phyloP scores from a whole-genome alignment of 768 basidiomycete genomes.

The Lentinula lateritia region DNA sequence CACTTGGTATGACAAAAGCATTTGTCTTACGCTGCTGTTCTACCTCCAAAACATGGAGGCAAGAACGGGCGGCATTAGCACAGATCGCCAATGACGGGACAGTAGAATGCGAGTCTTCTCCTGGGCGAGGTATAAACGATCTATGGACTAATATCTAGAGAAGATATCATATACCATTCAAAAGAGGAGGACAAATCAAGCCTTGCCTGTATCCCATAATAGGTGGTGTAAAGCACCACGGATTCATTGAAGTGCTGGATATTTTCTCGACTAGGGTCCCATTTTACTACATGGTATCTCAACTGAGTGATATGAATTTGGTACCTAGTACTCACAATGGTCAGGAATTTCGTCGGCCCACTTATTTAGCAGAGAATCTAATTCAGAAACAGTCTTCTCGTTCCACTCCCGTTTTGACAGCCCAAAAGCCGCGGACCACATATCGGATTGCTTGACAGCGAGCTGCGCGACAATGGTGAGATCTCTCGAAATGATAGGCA shows the following conservation, averaged over 20 bases:
- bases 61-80: slow-evolving; percentile 5
- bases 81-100: slow-evolving; percentile 4
- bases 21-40: not conserved
- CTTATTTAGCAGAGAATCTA: slow-evolving; percentile 73
- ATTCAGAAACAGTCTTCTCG: slow-evolving; percentile 59
- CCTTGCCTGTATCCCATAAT: slow-evolving; percentile 36
- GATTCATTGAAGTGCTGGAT: slow-evolving; percentile 39
- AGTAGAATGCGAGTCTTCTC: too few relatives aligned
- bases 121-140: not conserved
- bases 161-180: not conserved
- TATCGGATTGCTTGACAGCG: slow-evolving; percentile 9
- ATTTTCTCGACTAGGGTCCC: slow-evolving; percentile 38
- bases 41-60: slow-evolving; percentile 1
- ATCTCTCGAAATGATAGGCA: not conserved
- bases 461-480: not conserved
- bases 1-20: not conserved
- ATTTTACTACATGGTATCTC: slow-evolving; percentile 18
- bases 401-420: slow-evolving; percentile 40
- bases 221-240: slow-evolving; percentile 38
- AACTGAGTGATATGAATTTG: not conserved
- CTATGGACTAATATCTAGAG: not conserved
- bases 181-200: not conserved
- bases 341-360: slow-evolving; percentile 71
- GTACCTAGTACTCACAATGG: slow-evolving; percentile 27
- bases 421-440: not conserved